phyloP scores from a whole-genome alignment of 176 grass and related monocot species.

The Oryza longistaminata region DNA sequence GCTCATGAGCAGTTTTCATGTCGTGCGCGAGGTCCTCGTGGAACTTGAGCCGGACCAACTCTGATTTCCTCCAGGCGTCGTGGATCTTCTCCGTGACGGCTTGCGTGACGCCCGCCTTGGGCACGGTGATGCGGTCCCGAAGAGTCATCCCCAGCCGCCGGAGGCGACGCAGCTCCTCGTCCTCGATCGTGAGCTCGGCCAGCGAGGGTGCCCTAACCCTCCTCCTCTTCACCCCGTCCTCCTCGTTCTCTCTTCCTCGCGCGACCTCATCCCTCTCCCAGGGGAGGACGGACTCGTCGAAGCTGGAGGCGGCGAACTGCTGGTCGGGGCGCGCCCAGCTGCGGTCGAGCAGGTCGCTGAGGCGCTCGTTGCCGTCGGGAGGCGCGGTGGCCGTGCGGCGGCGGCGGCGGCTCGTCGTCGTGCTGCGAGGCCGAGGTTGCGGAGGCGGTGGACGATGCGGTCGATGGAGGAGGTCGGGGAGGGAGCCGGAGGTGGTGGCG shows the following conservation, averaged over 20 bases:
- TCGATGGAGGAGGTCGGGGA: slow-evolving; percentile 63
- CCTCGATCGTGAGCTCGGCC: slow-evolving; percentile 90
- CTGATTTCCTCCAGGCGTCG: slow-evolving; percentile 91
- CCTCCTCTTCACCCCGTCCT: slow-evolving; percentile 44
- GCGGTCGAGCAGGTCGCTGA: slow-evolving; percentile 76
- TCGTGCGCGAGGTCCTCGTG: slow-evolving; percentile 84
- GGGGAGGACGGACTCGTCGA: slow-evolving; percentile 59
- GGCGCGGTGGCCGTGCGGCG: slow-evolving; percentile 1
- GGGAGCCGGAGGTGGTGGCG: slow-evolving; percentile 24
- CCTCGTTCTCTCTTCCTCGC: slow-evolving; percentile 16
- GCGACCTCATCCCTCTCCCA: slow-evolving; percentile 62
- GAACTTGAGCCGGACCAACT: slow-evolving; percentile 90
- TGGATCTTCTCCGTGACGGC: slow-evolving; percentile 84
- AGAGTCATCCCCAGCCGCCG: slow-evolving; percentile 65
- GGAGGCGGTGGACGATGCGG: slow-evolving; percentile 89
- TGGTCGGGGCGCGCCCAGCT: slow-evolving; percentile 83
- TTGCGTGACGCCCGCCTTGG: slow-evolving; percentile 90
- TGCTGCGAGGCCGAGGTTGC: slow-evolving; percentile 71
- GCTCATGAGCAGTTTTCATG: slow-evolving; percentile 90
- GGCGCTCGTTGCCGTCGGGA: slow-evolving; percentile 58
- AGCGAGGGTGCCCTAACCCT: slow-evolving; percentile 72
- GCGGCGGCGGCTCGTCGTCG: slow-evolving; percentile 53
- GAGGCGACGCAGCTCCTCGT: slow-evolving; percentile 77
- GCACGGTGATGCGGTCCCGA: slow-evolving; percentile 79
- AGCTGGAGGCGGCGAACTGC: slow-evolving; percentile 15